A percentile compares a stretch with the other conserved stretches of the same genome.
These are phyloP conservation scores for Kluyveromyces wickerhamii DNA, from an alignment of 805 yeast species.

Conservation along the genomic window DNA sequence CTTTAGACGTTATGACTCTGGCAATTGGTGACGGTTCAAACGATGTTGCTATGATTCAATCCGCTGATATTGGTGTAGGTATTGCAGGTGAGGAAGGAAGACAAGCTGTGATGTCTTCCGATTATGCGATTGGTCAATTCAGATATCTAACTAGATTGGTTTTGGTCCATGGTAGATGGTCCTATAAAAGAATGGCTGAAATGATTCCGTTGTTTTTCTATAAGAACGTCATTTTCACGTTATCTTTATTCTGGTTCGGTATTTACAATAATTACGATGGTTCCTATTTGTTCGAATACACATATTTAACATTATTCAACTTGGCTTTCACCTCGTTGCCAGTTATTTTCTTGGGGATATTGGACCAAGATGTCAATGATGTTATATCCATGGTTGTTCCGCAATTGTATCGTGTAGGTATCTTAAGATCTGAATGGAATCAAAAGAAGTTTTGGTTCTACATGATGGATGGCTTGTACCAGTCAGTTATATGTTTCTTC, in stretches of 20 bases:
- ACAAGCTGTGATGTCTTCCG: conserved; percentile 84
- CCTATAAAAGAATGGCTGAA: conserved; percentile 71
- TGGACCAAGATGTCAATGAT: conserved; percentile 75
- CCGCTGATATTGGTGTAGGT: conserved; percentile 84
- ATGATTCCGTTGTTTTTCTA: conserved; percentile 79
- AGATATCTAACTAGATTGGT: conserved; percentile 59
- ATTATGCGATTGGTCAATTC: conserved; percentile 80
- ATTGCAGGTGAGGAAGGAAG: conserved; percentile 90
- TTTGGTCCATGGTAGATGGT: conserved; percentile 81
- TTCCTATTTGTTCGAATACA: conserved; percentile 67
- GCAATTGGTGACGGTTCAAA: conserved; percentile 88
- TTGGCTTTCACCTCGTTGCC: conserved; percentile 80
- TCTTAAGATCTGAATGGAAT: conserved; percentile 63
- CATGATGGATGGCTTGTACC: conserved; percentile 72
- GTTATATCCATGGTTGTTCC: conserved; percentile 65
- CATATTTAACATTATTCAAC: conserved; percentile 72
- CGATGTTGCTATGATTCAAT: conserved; percentile 87
- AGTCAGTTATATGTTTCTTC: conserved; percentile 62
- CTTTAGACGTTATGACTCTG: conserved; percentile 71
- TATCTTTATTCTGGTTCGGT: conserved; percentile 77
- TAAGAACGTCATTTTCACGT: conserved; percentile 67
- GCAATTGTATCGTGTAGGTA: conserved; percentile 66
- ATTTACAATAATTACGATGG: conserved; percentile 71
- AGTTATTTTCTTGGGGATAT: conserved; percentile 65
- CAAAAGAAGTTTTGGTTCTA: conserved; percentile 61